Percentiles rank a stretch among this genome's conserved stretches.
phyloP scores from a whole-genome alignment of 441 rosid species.

The Gossypium schwendimanii region DNA sequence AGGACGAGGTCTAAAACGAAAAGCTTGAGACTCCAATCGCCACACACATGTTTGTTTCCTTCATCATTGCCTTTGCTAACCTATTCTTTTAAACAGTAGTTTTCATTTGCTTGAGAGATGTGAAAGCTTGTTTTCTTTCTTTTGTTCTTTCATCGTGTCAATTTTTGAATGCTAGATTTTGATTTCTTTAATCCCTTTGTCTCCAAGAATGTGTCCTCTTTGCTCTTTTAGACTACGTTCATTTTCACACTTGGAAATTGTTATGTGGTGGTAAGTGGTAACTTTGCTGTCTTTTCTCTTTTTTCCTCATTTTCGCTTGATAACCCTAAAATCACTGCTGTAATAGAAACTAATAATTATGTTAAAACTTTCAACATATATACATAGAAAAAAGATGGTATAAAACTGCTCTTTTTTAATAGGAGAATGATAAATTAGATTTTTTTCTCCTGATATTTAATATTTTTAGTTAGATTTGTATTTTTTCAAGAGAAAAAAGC shows the following conservation, averaged over 20 bases:
- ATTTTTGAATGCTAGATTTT: not conserved
- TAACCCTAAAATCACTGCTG: not conserved
- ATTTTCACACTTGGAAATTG: not conserved
- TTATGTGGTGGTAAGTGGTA: not conserved
- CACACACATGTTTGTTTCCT: not conserved
- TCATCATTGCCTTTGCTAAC: not conserved
- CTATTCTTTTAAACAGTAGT: not conserved
- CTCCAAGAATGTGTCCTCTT: not conserved
- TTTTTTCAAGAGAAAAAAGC: too few species aligned
- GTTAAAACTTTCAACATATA: not conserved
- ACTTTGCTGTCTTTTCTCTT: not conserved
- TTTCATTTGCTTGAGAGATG: not conserved
- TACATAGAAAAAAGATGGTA: too few species aligned
- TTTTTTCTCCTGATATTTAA: too few species aligned
- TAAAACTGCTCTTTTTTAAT: too few species aligned
- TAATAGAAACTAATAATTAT: not conserved
- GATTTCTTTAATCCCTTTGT: not conserved
- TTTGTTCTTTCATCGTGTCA: conserved; percentile 6
- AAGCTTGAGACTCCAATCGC: not conserved
- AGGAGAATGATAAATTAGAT: too few species aligned
- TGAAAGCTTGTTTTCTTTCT: conserved; percentile 6
- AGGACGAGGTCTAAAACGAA: not conserved
- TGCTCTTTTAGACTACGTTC: not conserved
- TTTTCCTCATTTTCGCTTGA: not conserved
- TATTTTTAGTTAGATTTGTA: too few species aligned